phyloP scores from a whole-genome alignment of 768 basidiomycete genomes.

The Tylopilus cervinicoccineus region DNA sequence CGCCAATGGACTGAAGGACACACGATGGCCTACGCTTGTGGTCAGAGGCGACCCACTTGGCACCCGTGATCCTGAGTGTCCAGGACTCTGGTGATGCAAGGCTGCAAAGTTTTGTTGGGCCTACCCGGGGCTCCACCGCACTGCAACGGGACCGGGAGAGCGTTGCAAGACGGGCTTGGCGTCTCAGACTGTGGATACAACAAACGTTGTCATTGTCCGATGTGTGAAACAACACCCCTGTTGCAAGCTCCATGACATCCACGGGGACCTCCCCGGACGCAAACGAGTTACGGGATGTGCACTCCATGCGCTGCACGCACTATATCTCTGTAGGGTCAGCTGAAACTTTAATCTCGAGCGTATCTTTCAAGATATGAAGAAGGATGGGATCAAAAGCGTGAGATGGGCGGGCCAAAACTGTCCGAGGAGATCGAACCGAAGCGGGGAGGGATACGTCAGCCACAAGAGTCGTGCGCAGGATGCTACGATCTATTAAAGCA shows the following conservation, averaged over 20 bases:
- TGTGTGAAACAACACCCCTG: not conserved
- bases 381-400: constrained; percentile 1
- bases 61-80: not conserved
- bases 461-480: constrained; percentile 6
- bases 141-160: constrained; percentile 1
- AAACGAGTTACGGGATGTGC: constrained; percentile 10
- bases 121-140: not conserved
- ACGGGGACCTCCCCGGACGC: not conserved
- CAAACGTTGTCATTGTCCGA: not conserved
- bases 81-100: not conserved
- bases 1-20: not conserved
- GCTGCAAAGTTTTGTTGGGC: not conserved
- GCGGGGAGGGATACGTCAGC: constrained; percentile 14
- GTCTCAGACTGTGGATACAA: not conserved
- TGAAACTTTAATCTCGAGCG: constrained; percentile 16
- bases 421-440: constrained; percentile 24
- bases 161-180: constrained; percentile 6
- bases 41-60: not conserved
- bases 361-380: constrained; percentile 17
- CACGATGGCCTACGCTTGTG: not conserved
- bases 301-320: constrained; percentile 10
- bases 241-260: not conserved
- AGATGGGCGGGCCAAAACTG: constrained; percentile 1
- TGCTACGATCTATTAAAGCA: constrained; percentile 5
- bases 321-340: constrained; percentile 1